Evolutionary conservation across 768 basidiomycete species (phyloP).

Genomic region (Suillus plorans): DNA sequence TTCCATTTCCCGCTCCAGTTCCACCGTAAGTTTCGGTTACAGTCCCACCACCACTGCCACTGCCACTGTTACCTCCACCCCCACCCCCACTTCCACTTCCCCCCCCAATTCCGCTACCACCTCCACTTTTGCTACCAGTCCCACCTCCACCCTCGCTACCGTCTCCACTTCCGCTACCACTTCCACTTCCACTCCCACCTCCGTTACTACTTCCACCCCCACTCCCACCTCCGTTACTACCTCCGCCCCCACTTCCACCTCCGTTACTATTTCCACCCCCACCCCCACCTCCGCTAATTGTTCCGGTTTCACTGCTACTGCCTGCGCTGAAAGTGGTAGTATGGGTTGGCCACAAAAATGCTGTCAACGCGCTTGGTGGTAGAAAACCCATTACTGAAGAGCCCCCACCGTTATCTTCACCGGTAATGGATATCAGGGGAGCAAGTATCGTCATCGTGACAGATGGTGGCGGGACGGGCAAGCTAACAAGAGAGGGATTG

Average conservation of each 20-base stretch:
- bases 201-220: too few species aligned
- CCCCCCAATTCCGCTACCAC: too few species aligned
- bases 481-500: slow-evolving; percentile 37
- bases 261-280: not conserved
- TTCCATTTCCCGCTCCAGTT: too few species aligned
- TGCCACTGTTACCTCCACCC: too few species aligned
- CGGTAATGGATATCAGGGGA: slow-evolving; percentile 36
- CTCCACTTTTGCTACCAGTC: too few species aligned
- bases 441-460: slow-evolving; percentile 43
- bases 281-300: not conserved
- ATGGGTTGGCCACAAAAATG: slow-evolving; percentile 1
- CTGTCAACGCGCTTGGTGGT: slow-evolving; percentile 3
- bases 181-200: too few species aligned
- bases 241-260: not conserved
- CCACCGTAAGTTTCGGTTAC: too few species aligned
- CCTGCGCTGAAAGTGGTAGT: slow-evolving; percentile 5
- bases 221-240: not conserved
- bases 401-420: slow-evolving; percentile 11
- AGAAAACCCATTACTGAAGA: slow-evolving; percentile 3
- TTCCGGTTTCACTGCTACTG: slow-evolving; percentile 1
- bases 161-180: too few species aligned
- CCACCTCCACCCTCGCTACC: too few species aligned
- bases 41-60: too few species aligned
- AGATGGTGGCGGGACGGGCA: slow-evolving; percentile 39
- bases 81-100: too few species aligned